Conservation (phyloP, 2,329 filamentous ascomycete species). For the Lachnellula hyalina region DNA sequence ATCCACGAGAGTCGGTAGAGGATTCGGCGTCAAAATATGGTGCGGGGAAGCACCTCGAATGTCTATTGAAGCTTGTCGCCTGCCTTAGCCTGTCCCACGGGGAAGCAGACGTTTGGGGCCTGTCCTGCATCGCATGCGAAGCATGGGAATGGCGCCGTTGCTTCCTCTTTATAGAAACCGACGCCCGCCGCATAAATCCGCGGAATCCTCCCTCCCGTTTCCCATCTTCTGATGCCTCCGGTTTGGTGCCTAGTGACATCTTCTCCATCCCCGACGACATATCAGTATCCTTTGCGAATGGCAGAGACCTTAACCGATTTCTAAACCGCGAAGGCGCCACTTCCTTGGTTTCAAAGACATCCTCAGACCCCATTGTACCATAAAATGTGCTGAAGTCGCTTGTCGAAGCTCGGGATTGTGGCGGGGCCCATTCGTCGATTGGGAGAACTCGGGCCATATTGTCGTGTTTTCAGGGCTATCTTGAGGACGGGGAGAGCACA, state of each 20-base stretch:
- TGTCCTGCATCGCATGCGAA: slow-evolving; percentile 22
- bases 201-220: slow-evolving; percentile 22
- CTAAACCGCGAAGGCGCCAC: slow-evolving; percentile 18
- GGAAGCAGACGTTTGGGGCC: slow-evolving; percentile 21
- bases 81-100: slow-evolving; percentile 28
- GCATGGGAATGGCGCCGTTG: slow-evolving; percentile 28
- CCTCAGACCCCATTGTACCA: slow-evolving; percentile 17
- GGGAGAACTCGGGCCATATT: slow-evolving; percentile 36
- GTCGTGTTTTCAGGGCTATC: neutral
- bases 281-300: slow-evolving; percentile 11
- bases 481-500: neutral
- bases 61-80: slow-evolving; percentile 29
- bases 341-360: slow-evolving; percentile 25
- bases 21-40: slow-evolving; percentile 12
- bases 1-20: slow-evolving; percentile 17
- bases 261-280: slow-evolving; percentile 5
- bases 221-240: slow-evolving; percentile 7
- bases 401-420: slow-evolving; percentile 37
- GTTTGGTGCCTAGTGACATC: slow-evolving; percentile 6
- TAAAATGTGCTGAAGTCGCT: slow-evolving; percentile 22
- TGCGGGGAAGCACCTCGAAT: slow-evolving; percentile 20
- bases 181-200: slow-evolving; percentile 28
- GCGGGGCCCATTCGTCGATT: slow-evolving; percentile 38
- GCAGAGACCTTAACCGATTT: slow-evolving; percentile 19
- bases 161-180: slow-evolving; percentile 27